These are phyloP conservation scores for Geranium rotundifolium DNA, from an alignment of 345 rosid species.

Conservation along the genomic window DNA sequence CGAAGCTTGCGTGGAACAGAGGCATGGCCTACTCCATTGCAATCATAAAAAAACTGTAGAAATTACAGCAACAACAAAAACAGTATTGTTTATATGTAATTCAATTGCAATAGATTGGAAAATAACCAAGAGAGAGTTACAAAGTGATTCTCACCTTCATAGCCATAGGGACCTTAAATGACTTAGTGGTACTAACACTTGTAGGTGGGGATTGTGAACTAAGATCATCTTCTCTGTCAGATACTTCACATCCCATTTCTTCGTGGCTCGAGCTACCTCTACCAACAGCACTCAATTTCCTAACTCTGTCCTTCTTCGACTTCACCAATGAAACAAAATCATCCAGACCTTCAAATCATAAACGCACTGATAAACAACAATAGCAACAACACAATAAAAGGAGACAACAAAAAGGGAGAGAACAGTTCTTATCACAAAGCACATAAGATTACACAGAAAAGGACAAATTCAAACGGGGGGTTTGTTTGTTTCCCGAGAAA, in stretches of 20 bases:
- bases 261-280: conserved; percentile 17
- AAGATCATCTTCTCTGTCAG: conserved; percentile 23
- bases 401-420: conserved; percentile 1
- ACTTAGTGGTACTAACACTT: conserved; percentile 19
- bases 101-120: no score
- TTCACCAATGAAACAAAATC: conserved; percentile 31
- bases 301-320: conserved; percentile 43
- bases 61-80: not conserved
- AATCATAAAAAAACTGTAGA: conserved; percentile 35
- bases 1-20: conserved; percentile 91
- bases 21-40: conserved; percentile 54
- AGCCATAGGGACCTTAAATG: conserved; percentile 33
- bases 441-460: no score
- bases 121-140: not conserved
- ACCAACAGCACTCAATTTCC: conserved; percentile 40
- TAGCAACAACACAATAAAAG: conserved; percentile 6
- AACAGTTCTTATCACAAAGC: no score
- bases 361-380: conserved; percentile 2
- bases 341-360: conserved; percentile 8
- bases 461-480: no score
- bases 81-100: not conserved
- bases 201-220: conserved; percentile 2
- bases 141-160: not conserved
- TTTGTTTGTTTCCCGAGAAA: no score
- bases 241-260: conserved; percentile 29